Percentiles rank a stretch among this genome's conserved stretches.
These are phyloP conservation scores for Moringa oleifera DNA, from an alignment of 345 rosid genomes.

Conservation along the genomic window DNA sequence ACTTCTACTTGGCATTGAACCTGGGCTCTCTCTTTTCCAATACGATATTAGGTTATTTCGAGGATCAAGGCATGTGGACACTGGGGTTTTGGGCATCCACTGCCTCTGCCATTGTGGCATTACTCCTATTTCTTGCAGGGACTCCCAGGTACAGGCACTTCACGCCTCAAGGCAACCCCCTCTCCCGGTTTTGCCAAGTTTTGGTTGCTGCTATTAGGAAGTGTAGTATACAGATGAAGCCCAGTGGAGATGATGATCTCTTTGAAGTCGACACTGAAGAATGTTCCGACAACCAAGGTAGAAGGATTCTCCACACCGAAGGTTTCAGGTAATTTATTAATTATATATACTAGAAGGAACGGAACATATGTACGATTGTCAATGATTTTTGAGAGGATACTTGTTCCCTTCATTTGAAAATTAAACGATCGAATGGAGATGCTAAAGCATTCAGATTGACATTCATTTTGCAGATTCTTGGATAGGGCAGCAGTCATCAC, in stretches of 20 bases:
- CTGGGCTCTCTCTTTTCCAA: constrained; percentile 92
- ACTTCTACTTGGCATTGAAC: constrained; percentile 86
- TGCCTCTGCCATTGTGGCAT: constrained; percentile 66
- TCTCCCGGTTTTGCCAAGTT: constrained; percentile 76
- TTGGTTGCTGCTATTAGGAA: constrained; percentile 66
- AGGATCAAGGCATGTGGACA: constrained; percentile 80
- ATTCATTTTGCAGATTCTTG: constrained; percentile 49
- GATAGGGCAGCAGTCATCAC: constrained; percentile 79
- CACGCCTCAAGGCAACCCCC: constrained; percentile 74
- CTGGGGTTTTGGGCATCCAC: constrained; percentile 87
- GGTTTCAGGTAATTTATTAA: constrained; percentile 53
- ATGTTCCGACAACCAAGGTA: constrained; percentile 25
- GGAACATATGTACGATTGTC: no score
- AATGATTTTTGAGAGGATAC: no score
- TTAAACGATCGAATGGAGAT: no score
- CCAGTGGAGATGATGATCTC: constrained; percentile 31
- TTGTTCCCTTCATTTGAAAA: no score
- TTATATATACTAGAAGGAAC: neutral
- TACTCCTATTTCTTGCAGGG: constrained; percentile 65
- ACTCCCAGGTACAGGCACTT: constrained; percentile 76
- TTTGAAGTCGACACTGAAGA: constrained; percentile 34
- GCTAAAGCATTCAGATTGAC: neutral
- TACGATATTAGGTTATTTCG: constrained; percentile 78
- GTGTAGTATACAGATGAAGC: constrained; percentile 31
- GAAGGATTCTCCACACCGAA: constrained; percentile 68